Evolutionary conservation across 2,329 filamentous ascomycete genomes (phyloP), one percentile per base, ranked within the genome.

Genomic region (Ophiocordyceps camponoti-rufipedis): DNA sequence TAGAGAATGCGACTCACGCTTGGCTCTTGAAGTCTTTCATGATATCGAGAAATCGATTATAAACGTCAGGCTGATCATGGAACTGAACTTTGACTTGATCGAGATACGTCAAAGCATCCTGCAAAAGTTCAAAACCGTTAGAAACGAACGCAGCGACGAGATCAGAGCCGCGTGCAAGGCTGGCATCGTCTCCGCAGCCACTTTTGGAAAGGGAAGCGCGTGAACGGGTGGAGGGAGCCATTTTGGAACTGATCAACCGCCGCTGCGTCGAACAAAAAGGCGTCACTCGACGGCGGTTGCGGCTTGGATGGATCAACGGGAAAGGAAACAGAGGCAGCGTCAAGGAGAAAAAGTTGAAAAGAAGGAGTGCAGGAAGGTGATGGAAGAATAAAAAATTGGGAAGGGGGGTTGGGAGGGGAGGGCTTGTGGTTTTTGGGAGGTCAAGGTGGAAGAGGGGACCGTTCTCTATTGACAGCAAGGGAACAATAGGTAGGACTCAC

Each of bases 21-120:
- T 94, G 89, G 55, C 87, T 94, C 65, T 98, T 98, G 62, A 98
- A 98, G 55, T 98, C 91, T 58, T 98, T 98, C 91, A 98, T 98
- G 43, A 98, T 98, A 55, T 98, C 91, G 42, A 98, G 67, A 55
- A 98, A 96, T 35, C 85, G 74, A 57, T 96, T 96, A 57, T 98
- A 98, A 0, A 98, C 91, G 61, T 96, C 89, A 4, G 91, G 88
- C 53, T 95, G 87, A 51, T 96, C 89, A 49, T 87, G 84, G 54
- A 98, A 98, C 57, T 94, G 88, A 28, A 96, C 88, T 64, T 98
- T 98, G 51, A 98, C 91, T 62, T 96, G 91, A 58, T 98, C 91
- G 23, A 98, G 75, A 58, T 98, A 98, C 56, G 87, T 95, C 41
- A 98, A 72, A 31, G 91, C 91, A 58, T 78, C 69, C 70, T 76